A percentile compares a stretch with the other conserved stretches of the same genome.
phyloP scores from a whole-genome alignment of 2,329 filamentous ascomycete genomes.

The Cladorrhinum sp. region DNA sequence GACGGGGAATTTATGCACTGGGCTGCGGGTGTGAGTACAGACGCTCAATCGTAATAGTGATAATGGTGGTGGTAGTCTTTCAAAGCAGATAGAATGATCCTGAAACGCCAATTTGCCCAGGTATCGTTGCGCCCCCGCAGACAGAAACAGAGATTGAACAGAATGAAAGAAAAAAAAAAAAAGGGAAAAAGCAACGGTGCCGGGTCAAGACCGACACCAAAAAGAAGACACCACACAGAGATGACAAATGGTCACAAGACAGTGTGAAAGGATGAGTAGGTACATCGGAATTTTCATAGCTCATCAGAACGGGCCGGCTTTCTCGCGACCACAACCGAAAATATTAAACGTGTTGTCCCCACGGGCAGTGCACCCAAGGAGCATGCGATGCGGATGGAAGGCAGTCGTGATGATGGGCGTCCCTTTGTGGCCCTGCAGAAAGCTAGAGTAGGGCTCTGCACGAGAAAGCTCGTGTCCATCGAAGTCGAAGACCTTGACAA shows the following conservation, averaged over 20 bases:
- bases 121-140: not conserved
- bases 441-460: slow-evolving; percentile 86
- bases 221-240: not conserved
- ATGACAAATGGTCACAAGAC: not conserved
- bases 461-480: slow-evolving; percentile 75
- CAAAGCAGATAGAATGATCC: not conserved
- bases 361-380: slow-evolving; percentile 81
- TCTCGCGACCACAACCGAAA: slow-evolving; percentile 64
- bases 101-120: not conserved
- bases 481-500: slow-evolving; percentile 90
- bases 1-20: too few species aligned
- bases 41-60: not conserved
- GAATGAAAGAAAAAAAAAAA: not conserved
- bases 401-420: slow-evolving; percentile 83
- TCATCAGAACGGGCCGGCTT: slow-evolving; percentile 15
- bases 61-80: not conserved
- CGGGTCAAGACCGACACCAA: not conserved
- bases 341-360: slow-evolving; percentile 90
- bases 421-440: slow-evolving; percentile 75
- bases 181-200: not conserved
- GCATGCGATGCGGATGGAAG: slow-evolving; percentile 92
- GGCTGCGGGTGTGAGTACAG: not conserved
- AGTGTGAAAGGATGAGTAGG: not conserved
- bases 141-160: not conserved
- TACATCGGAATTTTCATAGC: not conserved